Base-by-base conservation (phyloP, 2,329 filamentous ascomycete species). In the Botrytis byssoidea region DNA sequence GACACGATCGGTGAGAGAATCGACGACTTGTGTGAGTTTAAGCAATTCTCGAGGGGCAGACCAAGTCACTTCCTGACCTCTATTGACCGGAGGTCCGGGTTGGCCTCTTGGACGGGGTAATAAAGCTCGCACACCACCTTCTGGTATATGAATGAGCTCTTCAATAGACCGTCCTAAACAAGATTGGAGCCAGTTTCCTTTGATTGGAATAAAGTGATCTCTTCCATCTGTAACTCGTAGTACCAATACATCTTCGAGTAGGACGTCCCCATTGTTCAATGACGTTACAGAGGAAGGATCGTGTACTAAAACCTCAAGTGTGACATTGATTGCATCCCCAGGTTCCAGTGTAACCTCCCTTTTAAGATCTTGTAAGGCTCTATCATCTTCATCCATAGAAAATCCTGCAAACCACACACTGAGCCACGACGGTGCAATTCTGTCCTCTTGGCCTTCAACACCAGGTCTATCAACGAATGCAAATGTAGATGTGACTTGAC, bases 11-110 rank as follows among this genome's bases (percentile, higher is more conserved):
- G 85, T 85, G 59, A 90, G 82, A 10, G 82, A 85, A 78, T 89
- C 88, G 25, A 97, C 87, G 18, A 91, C 89, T 81, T 97, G 93
- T 8, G 94, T 98, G 79, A 99, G 88, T 80, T 91, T 91, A 83
- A 97, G 97, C 14, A 98, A 86, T 82, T 98, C 95, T 75, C 93
- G 90, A 0, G 96, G 95, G 1, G 94, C 94, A 18, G 94, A 95
- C 80, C 92, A 91, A 80, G 89, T 89, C 75, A 93, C 88, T 74
- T 87, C 88, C 57, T 83, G 86, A 79, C 85, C 84, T 3, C 85
- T 86, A 4, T 83, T 77, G 10, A 80, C 76, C 14, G 61, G 61
- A 55, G 70, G 70, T 29, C 70, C 70, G 12, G 70, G 35, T 51
- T 73, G 40, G 7, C 55, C 66, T 61, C 32, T n/a, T 69, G 64